Conservation (phyloP, 73 alveolate species). For the Paramecium bursaria region DNA sequence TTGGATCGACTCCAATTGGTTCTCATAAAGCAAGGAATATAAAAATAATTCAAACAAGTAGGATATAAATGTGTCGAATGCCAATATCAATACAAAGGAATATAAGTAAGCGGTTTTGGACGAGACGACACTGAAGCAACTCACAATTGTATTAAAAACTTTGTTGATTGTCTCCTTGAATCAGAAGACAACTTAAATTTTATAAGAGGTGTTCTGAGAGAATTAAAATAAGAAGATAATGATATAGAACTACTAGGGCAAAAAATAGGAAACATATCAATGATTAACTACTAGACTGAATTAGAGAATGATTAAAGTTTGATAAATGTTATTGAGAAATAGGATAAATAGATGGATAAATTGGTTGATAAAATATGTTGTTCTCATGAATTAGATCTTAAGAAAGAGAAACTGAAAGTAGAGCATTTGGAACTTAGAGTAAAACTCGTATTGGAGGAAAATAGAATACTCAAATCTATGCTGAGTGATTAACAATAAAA, state of each 20-base stretch:
- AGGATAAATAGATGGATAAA: constrained; percentile 7
- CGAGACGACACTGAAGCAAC: constrained; percentile 53
- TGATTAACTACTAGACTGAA: constrained; percentile 50
- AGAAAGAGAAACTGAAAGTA: constrained; percentile 23
- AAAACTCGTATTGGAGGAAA: constrained; percentile 46
- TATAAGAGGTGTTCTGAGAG: constrained; percentile 32
- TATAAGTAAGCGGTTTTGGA: constrained; percentile 33
- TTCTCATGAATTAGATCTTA: constrained; percentile 30
- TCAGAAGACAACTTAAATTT: constrained; percentile 6
- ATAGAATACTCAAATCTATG: constrained; percentile 32
- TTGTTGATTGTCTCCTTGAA: constrained; percentile 12
- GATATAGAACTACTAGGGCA: constrained; percentile 4
- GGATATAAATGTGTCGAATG: constrained; percentile 60
- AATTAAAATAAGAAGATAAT: constrained; percentile 8
- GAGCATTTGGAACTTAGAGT: constrained; percentile 57
- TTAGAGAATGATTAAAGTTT: constrained; percentile 29
- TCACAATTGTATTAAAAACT: constrained; percentile 38
- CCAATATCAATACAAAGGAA: constrained; percentile 3
- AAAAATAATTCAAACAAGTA: constrained; percentile 12
- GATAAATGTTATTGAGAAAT: background rate
- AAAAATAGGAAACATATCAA: constrained; percentile 50
- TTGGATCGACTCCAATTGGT: background rate
- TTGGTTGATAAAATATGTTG: constrained; percentile 15
- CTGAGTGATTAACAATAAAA: too few relatives aligned
- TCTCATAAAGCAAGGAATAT: constrained; percentile 5